phyloP scores from a whole-genome alignment of 148 eudicot species.

The Rhododendron griersonianum region DNA sequence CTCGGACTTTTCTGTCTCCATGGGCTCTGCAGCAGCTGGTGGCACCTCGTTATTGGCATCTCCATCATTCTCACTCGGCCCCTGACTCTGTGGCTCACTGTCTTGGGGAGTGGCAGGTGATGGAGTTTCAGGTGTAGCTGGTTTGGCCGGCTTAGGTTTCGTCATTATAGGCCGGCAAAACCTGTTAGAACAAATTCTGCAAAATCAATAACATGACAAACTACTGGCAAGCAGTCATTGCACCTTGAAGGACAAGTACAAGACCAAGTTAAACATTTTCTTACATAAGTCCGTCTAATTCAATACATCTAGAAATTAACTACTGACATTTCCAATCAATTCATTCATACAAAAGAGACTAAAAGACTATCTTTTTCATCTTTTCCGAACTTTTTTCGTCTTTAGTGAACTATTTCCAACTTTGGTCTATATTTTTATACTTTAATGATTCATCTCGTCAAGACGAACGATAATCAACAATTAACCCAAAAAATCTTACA shows the following conservation, averaged over 20 bases:
- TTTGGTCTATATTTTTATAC: too few species aligned
- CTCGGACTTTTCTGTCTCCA: conserved; percentile 51
- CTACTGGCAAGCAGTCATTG: neutral
- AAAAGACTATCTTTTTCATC: too few species aligned
- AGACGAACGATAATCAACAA: too few species aligned
- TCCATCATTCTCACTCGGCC: conserved; percentile 17
- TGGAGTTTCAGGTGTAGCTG: conserved; percentile 47
- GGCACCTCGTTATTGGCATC: conserved; percentile 23
- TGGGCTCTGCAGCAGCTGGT: conserved; percentile 33
- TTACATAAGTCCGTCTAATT: neutral
- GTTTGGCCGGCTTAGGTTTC: conserved; percentile 67
- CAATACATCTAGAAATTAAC: neutral
- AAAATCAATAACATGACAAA: neutral
- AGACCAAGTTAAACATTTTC: neutral
- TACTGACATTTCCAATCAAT: neutral
- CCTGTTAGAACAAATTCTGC: conserved; percentile 26
- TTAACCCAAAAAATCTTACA: too few species aligned
- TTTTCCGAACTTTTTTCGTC: too few species aligned
- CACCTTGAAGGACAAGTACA: neutral
- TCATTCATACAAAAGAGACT: neutral
- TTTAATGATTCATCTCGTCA: too few species aligned
- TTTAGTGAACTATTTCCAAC: too few species aligned
- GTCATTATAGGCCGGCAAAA: conserved; percentile 69
- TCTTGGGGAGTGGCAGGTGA: conserved; percentile 27
- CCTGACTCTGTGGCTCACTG: conserved; percentile 30